Base-by-base conservation (phyloP, 1,284 basidiomycete species). In the Heterobasidion occidentale region DNA sequence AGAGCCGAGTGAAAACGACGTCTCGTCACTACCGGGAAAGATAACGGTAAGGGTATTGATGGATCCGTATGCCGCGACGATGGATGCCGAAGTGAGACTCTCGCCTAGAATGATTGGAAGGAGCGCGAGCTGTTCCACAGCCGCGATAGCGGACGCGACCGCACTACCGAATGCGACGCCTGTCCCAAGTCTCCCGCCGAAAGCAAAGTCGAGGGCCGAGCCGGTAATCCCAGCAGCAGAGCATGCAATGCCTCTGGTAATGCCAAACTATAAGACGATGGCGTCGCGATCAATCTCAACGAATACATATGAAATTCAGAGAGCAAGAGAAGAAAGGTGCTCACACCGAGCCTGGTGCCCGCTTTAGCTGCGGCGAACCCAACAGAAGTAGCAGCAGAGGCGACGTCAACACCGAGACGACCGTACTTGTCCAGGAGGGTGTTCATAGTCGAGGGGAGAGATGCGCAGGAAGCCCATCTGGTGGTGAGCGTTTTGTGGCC, bases 1-100 rank as follows among this genome's bases (percentile, higher is more conserved):
- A n/a, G 86, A 85, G 12, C 81, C 83, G 14, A 91, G 73, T 2
- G 88, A 89, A 67, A 90, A 89, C 15, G 84, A 84, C 5, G 88
- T 86, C 60, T 91, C 88, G 64, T 81, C 84, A 63, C 81, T 83
- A 8, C 85, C 84, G 1, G 87, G 86, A 64, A 89, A 86, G 59
- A 91, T 80, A 48, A 79, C 74, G 9, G 84, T 80, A 42, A 91
- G 77, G 47, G 83, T 76, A 63, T 88, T 87, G 58, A 91, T 80
- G 27, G 87, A 87, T 58, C 81, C 80, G 56, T 87, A 80, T 0
- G 86, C 88, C 1, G 86, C 87, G 15, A 83, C 73, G 48, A 91
- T 73, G 5, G 84, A 86, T 1, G 86, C 86, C 1, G 83, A 81
- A n/a, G 89, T 86, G 55, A 91, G 76, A 61, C 85, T 84, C 70